Evolutionary conservation across 1,139 yeast species (phyloP).

Genomic region (Lodderomyces pseudojiufengensis): DNA sequence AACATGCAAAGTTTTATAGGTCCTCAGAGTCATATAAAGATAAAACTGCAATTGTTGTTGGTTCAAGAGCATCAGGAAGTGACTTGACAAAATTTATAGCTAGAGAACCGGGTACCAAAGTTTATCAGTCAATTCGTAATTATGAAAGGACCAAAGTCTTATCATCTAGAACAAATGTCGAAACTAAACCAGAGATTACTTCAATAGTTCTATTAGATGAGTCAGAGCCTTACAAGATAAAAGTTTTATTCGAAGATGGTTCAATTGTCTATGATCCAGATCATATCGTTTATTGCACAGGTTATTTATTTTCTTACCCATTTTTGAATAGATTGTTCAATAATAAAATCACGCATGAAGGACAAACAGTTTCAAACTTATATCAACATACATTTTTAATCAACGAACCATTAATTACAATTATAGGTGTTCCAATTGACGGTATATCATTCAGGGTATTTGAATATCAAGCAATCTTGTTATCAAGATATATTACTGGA

Average conservation of each 20-base stretch:
- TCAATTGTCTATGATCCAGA: slow-evolving; percentile 28
- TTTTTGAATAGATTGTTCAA: slow-evolving; percentile 29
- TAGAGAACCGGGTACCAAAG: slow-evolving; percentile 18
- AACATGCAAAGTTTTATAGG: slow-evolving; percentile 43
- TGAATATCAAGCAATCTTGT: slow-evolving; percentile 39
- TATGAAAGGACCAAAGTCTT: slow-evolving; percentile 13
- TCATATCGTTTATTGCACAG: slow-evolving; percentile 41
- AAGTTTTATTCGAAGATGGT: slow-evolving; percentile 29
- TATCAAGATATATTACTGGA: slow-evolving; percentile 33
- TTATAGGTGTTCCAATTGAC: slow-evolving; percentile 43
- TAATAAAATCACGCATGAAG: slow-evolving; percentile 25
- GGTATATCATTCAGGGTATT: slow-evolving; percentile 38
- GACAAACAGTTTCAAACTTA: slow-evolving; percentile 25
- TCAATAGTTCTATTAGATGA: slow-evolving; percentile 12
- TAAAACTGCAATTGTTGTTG: slow-evolving; percentile 36
- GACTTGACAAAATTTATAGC: slow-evolving; percentile 33
- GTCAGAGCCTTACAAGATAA: not conserved
- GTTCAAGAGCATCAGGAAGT: slow-evolving; percentile 44
- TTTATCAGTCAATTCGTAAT: slow-evolving; percentile 29
- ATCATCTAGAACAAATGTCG: slow-evolving; percentile 19
- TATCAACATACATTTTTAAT: slow-evolving; percentile 38
- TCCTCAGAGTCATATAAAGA: slow-evolving; percentile 23
- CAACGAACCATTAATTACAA: slow-evolving; percentile 33
- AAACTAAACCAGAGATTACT: slow-evolving; percentile 23
- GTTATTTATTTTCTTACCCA: slow-evolving; percentile 43